Conservation (phyloP, 176 grass and related monocot species). For the Carex myosuroides region DNA sequence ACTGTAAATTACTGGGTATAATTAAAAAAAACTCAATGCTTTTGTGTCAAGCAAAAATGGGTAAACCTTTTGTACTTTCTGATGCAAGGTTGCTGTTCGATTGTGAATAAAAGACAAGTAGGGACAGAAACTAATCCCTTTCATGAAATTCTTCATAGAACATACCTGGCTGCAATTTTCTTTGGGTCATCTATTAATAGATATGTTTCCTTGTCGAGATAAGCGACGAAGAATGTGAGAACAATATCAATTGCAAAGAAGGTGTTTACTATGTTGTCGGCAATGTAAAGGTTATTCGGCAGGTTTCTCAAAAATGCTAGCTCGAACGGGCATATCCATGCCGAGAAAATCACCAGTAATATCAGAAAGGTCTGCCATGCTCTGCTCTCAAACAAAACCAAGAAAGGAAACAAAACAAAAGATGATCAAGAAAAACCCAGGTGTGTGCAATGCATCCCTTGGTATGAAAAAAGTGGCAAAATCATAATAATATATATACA, state of each 20-base stretch:
- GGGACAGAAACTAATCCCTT: background rate
- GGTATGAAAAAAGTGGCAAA: background rate
- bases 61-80: background rate
- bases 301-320: conserved; percentile 64
- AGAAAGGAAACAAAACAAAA: conserved; percentile 25
- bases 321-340: conserved; percentile 77
- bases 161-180: conserved; percentile 74
- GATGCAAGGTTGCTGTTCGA: conserved; percentile 5
- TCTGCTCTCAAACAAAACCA: conserved; percentile 27
- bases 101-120: background rate
- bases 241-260: conserved; percentile 91
- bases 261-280: conserved; percentile 56
- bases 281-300: conserved; percentile 36
- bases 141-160: background rate
- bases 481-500: background rate
- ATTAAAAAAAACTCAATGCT: background rate
- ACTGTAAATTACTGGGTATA: background rate
- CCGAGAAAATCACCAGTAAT: conserved; percentile 71
- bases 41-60: background rate
- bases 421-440: conserved; percentile 7
- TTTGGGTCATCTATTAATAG: conserved; percentile 66
- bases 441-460: background rate
- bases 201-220: conserved; percentile 62
- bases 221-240: conserved; percentile 92
- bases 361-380: conserved; percentile 65